These are phyloP conservation scores for Yarrowia sp. DNA, from an alignment of 805 yeast genomes.

Conservation along the genomic window DNA sequence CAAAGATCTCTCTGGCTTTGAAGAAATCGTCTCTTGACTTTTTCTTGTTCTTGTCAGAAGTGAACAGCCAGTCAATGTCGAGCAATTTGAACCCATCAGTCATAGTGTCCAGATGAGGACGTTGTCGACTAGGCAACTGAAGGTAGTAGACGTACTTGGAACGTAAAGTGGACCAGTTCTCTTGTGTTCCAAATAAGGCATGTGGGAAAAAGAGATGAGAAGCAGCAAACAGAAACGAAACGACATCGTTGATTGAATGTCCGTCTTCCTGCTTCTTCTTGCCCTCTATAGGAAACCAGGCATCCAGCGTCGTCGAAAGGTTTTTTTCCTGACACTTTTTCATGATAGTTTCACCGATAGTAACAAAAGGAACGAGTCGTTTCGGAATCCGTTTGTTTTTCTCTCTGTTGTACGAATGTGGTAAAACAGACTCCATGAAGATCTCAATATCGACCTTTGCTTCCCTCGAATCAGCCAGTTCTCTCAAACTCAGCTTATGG, in stretches of 20 bases:
- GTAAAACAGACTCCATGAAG: not conserved
- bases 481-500: not conserved
- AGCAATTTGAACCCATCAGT: not conserved
- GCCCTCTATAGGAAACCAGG: slow-evolving; percentile 8
- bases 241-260: not conserved
- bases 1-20: slow-evolving; percentile 14
- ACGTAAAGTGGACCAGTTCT: slow-evolving; percentile 1
- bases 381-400: not conserved
- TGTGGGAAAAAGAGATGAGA: not conserved
- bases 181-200: not conserved
- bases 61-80: slow-evolving; percentile 18
- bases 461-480: not conserved
- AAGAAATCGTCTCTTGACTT: slow-evolving; percentile 6
- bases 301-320: not conserved
- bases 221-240: not conserved
- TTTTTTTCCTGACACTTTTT: not conserved
- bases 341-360: not conserved
- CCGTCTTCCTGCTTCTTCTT: not conserved
- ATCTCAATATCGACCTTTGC: not conserved
- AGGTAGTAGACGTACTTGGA: slow-evolving; percentile 5
- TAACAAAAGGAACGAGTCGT: not conserved
- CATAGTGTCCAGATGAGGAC: not conserved
- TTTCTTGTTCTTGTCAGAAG: not conserved
- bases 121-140: not conserved
- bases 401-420: not conserved